phyloP scores from a whole-genome alignment of 139 green algal genomes.

The Dunaliella primolecta region DNA sequence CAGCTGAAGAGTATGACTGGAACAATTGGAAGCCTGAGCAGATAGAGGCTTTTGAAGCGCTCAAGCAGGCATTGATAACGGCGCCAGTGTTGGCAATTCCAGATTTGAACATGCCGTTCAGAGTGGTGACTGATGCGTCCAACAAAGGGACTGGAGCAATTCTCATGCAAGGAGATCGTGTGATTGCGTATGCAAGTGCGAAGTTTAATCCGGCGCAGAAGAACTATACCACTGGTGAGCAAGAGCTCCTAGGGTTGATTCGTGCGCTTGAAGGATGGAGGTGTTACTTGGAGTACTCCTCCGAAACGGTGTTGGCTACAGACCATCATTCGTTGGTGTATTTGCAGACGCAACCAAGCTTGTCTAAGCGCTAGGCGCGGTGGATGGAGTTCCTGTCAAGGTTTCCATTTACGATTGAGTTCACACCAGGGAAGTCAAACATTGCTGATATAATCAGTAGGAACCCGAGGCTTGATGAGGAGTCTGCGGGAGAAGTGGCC shows the following conservation, averaged over 20 bases:
- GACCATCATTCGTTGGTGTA: conserved; percentile 39
- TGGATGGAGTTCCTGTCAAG: conserved; percentile 22
- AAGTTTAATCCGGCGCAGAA: conserved; percentile 31
- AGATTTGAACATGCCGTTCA: conserved; percentile 13
- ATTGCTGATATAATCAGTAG: conserved; percentile 37
- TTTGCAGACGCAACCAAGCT: conserved; percentile 21
- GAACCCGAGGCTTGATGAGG: conserved; percentile 10
- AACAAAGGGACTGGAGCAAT: conserved; percentile 22
- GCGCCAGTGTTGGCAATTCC: conserved; percentile 28
- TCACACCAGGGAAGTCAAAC: conserved; percentile 41
- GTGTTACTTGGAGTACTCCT: conserved; percentile 24
- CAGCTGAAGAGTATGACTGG: neutral
- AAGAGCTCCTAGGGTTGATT: conserved; percentile 38
- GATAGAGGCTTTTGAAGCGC: neutral
- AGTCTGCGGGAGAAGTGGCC: neutral
- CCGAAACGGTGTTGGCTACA: conserved; percentile 24
- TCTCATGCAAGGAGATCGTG: conserved; percentile 24
- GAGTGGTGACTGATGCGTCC: conserved; percentile 29
- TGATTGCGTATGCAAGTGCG: conserved; percentile 32
- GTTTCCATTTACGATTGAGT: conserved; percentile 28
- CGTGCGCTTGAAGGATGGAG: conserved; percentile 25
- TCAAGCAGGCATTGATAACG: conserved; percentile 9
- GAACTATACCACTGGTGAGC: conserved; percentile 44
- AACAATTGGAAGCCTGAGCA: neutral
- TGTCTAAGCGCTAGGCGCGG: conserved; percentile 11